Conservation (phyloP, 257 asterid species). For the Marsdenia floribunda region DNA sequence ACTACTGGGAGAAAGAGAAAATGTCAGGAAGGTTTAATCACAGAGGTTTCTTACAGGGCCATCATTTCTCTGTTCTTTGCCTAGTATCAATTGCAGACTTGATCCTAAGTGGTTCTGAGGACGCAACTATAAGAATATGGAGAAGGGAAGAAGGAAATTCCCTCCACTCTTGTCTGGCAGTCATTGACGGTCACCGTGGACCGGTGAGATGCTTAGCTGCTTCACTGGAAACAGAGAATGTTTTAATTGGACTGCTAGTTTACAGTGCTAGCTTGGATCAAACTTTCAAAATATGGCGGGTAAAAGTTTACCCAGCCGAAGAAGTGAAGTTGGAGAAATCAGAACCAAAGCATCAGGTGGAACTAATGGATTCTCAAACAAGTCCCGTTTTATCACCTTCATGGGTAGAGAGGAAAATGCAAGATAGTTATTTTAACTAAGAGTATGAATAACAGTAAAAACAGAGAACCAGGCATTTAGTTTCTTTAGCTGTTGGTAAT, state of each 20-base stretch:
- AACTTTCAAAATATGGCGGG: conserved; percentile 71
- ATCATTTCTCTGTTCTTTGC: conserved; percentile 59
- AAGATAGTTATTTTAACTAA: conserved; percentile 31
- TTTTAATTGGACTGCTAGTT: conserved; percentile 40
- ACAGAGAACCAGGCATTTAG: not conserved
- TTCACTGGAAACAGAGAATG: conserved; percentile 34
- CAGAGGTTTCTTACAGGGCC: conserved; percentile 61
- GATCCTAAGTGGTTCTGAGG: conserved; percentile 70
- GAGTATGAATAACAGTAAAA: not conserved
- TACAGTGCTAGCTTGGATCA: conserved; percentile 69
- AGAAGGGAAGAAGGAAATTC: conserved; percentile 53
- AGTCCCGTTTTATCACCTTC: conserved; percentile 71
- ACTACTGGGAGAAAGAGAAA: conserved; percentile 65
- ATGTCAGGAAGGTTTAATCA: conserved; percentile 62
- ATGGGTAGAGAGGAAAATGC: conserved; percentile 72
- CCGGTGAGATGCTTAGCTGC: conserved; percentile 76
- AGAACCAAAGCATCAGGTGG: conserved; percentile 23
- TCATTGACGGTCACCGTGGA: conserved; percentile 73
- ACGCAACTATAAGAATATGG: conserved; percentile 70
- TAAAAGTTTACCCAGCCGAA: conserved; percentile 42
- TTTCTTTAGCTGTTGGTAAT: not conserved
- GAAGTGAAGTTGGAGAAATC: conserved; percentile 27
- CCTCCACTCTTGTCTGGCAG: conserved; percentile 55
- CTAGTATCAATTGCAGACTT: conserved; percentile 47
- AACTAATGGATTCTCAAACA: conserved; percentile 31